Percentiles rank a stretch among this genome's conserved stretches.
Conservation (phyloP, 164 flowering plant species). For the Aristolochia contorta region DNA sequence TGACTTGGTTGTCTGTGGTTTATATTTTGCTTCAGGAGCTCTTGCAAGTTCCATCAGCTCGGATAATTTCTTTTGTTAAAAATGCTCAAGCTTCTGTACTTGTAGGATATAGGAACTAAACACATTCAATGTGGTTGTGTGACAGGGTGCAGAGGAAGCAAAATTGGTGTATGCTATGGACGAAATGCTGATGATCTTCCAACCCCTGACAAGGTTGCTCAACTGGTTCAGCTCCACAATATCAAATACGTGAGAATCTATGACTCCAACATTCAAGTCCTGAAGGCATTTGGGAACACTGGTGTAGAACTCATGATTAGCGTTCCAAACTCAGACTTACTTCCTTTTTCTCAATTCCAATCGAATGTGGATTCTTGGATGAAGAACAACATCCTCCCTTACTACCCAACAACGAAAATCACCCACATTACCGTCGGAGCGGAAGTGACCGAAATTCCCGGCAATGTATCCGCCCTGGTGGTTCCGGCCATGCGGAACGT, state of each 20-base stretch:
- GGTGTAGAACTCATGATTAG: constrained; percentile 84
- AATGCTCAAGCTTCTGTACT: too few relatives aligned
- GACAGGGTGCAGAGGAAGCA: constrained; percentile 43
- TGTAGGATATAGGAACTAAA: too few relatives aligned
- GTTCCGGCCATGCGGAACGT: constrained; percentile 90
- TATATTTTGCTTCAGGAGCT: too few relatives aligned
- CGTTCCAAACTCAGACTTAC: constrained; percentile 62
- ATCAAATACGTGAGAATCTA: constrained; percentile 73
- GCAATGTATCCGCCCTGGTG: constrained; percentile 49
- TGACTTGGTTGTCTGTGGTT: too few relatives aligned
- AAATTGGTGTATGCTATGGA: constrained; percentile 85
- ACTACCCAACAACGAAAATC: constrained; percentile 87
- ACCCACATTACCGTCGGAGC: constrained; percentile 85
- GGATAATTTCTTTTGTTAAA: too few relatives aligned
- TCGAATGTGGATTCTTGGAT: constrained; percentile 88
- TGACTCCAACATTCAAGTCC: constrained; percentile 78
- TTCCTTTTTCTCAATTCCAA: constrained; percentile 75
- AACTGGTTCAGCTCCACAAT: constrained; percentile 57
- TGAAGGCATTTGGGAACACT: constrained; percentile 85
- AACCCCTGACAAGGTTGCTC: constrained; percentile 72
- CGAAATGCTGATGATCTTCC: constrained; percentile 96
- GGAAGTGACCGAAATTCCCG: constrained; percentile 71
- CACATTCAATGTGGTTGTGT: not conserved
- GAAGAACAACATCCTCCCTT: constrained; percentile 70
- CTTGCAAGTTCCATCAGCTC: too few relatives aligned